Evolutionary conservation across 169 alveolate species (phyloP).

Genomic region (Plasmodium reichenowi): DNA sequence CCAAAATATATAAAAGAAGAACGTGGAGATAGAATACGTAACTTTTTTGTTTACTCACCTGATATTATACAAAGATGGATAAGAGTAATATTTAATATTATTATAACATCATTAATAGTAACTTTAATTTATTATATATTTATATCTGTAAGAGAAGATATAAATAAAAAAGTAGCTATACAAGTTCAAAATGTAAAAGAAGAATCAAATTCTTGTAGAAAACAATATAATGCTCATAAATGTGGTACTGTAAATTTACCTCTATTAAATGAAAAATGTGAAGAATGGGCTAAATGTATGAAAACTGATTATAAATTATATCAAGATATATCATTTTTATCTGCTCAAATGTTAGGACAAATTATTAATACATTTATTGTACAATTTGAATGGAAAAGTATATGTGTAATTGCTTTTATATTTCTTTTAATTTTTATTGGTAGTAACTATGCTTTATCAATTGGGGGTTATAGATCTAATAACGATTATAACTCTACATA

Average conservation of each 20-base stretch:
- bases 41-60: conserved; percentile 67
- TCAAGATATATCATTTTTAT: conserved; percentile 72
- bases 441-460: conserved; percentile 73
- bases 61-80: conserved; percentile 76
- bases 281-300: conserved; percentile 75
- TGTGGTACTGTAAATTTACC: conserved; percentile 76
- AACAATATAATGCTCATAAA: conserved; percentile 73
- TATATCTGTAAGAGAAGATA: conserved; percentile 68
- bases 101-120: conserved; percentile 65
- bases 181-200: conserved; percentile 71
- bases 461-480: conserved; percentile 39
- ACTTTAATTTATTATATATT: conserved; percentile 61
- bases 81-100: conserved; percentile 67
- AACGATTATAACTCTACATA: background rate
- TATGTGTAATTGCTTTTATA: conserved; percentile 75
- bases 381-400: conserved; percentile 76
- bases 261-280: conserved; percentile 71
- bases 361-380: conserved; percentile 73
- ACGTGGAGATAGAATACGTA: conserved; percentile 8
- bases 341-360: conserved; percentile 76
- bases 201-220: conserved; percentile 67
- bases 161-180: conserved; percentile 72
- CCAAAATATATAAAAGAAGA: conserved; percentile 8
- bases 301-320: conserved; percentile 65
- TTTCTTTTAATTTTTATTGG: conserved; percentile 75